phyloP scores from a whole-genome alignment of 495 filamentous ascomycete species.

The Chaetomidium leptoderma region DNA sequence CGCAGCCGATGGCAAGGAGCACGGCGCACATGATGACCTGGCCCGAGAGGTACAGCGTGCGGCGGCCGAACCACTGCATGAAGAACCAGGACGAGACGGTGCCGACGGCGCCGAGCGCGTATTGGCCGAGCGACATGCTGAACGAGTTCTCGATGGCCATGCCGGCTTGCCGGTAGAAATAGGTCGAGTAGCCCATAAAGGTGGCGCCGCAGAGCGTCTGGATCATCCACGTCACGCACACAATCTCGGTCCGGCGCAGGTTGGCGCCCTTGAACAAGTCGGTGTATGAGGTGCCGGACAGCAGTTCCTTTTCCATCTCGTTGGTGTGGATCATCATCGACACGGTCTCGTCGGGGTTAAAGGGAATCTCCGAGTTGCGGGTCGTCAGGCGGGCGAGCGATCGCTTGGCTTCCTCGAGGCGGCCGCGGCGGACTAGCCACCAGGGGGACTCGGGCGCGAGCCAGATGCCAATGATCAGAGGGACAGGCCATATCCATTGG shows the following conservation, averaged over 20 bases:
- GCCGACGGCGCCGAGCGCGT: constrained; percentile 48
- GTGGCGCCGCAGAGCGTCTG: constrained; percentile 67
- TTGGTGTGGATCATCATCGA: constrained; percentile 64
- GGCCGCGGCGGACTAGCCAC: constrained; percentile 57
- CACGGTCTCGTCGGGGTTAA: neutral
- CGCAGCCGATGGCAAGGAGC: constrained; percentile 33
- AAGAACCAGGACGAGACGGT: constrained; percentile 52
- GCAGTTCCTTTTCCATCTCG: constrained; percentile 45
- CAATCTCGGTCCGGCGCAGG: constrained; percentile 64
- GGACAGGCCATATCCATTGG: constrained; percentile 65
- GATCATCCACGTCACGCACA: constrained; percentile 63
- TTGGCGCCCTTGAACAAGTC: constrained; percentile 60
- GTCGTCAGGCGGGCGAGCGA: constrained; percentile 43
- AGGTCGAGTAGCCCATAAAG: constrained; percentile 65
- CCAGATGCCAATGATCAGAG: constrained; percentile 56
- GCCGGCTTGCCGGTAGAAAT: constrained; percentile 67
- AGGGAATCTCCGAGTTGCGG: neutral
- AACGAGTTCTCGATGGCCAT: constrained; percentile 47
- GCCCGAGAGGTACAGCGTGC: constrained; percentile 51
- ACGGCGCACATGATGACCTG: constrained; percentile 39
- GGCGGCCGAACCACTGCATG: constrained; percentile 47
- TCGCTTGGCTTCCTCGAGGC: constrained; percentile 51
- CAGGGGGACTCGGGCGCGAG: constrained; percentile 73
- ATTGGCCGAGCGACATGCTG: constrained; percentile 34
- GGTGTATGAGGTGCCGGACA: constrained; percentile 35